Base-by-base conservation (phyloP, 2,329 filamentous ascomycete species). In the Fusarium phyllophilum region DNA sequence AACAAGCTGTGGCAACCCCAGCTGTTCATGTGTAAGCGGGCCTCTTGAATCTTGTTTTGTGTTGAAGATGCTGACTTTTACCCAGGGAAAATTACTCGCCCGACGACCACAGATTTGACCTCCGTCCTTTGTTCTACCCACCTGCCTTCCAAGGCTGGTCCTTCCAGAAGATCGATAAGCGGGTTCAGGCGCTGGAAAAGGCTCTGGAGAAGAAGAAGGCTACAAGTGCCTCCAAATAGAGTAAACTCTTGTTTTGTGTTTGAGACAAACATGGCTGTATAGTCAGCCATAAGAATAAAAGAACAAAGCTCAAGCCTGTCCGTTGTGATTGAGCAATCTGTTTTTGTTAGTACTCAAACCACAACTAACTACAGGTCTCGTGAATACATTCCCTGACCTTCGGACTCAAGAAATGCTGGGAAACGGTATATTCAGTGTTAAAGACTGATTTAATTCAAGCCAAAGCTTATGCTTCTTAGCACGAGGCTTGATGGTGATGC, bases 131-230 rank as follows among this genome's bases (percentile, higher is more conserved):
- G 49, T 68, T 82, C 10, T 81, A 84, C 66, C 82, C 82, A 2
- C 73, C 79, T 1, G 77, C 80, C 44, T 84, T 66, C 68, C 70
- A 80, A 70, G 79, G 72, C 51, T 83, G 79, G 78, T 76, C 75
- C 6, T 84, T 87, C 51, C 82, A 81, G 69, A 82, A 76, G 73
- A 84, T 85, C 42, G 83, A 85, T 61, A 75, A 77, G 69, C 80
- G 81, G 66, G 72, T 83, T 3, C 80, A 77, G 54, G 78, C 73
- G 56, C 73, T 84, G 10, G 78, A 84, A 61, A 80, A 73, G 70
- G 56, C 56, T 33, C 6, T 72, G 8, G 68, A 72, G 17, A 67
- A 56, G 38, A 70, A 71, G 51, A 42, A 66, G 74, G 64, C 38
- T 10, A 24, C 20, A 22, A 26, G 15, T 17, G 29, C 13, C 11